Conservation (phyloP, 2,329 filamentous ascomycete genomes). For the Sporothrix brasiliensis region DNA sequence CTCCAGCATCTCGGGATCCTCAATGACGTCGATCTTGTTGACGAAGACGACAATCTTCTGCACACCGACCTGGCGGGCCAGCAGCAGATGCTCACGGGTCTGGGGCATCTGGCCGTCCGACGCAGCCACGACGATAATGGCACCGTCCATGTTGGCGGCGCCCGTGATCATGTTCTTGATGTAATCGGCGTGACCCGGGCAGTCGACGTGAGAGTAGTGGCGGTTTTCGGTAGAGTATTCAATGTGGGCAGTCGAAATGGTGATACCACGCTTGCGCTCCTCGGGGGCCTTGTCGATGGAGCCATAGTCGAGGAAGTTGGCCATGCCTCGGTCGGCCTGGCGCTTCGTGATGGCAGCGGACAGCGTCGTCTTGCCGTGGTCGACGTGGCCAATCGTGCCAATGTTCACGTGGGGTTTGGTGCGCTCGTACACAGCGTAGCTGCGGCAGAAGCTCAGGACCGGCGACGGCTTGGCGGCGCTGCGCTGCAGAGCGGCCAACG, state of each 20-base stretch:
- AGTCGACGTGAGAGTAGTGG: constrained; percentile 99
- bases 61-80: constrained; percentile 97
- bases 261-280: constrained; percentile 99
- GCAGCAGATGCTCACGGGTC: constrained; percentile 95
- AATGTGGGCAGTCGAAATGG: constrained; percentile 97
- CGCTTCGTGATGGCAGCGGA: constrained; percentile 99
- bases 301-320: constrained; percentile 95
- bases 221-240: constrained; percentile 93
- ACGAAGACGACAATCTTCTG: constrained; percentile 98
- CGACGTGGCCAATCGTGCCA: constrained; percentile 98
- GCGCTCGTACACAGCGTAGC: constrained; percentile 76
- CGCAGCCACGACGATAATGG: constrained; percentile 97
- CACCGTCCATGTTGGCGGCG: constrained; percentile 98
- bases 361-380: constrained; percentile 99
- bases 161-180: constrained; percentile 99
- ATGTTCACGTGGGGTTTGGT: constrained; percentile 98
- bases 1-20: constrained; percentile 99
- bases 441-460: constrained; percentile 66
- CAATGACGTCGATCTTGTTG: constrained; percentile 98
- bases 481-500: constrained; percentile 75
- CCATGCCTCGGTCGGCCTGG: constrained; percentile 90
- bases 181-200: constrained; percentile 99
- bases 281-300: constrained; percentile 98
- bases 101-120: constrained; percentile 99
- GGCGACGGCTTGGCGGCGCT: constrained; percentile 60